phyloP scores from a whole-genome alignment of 768 basidiomycete genomes.

The Rhizopogon vinicolor region DNA sequence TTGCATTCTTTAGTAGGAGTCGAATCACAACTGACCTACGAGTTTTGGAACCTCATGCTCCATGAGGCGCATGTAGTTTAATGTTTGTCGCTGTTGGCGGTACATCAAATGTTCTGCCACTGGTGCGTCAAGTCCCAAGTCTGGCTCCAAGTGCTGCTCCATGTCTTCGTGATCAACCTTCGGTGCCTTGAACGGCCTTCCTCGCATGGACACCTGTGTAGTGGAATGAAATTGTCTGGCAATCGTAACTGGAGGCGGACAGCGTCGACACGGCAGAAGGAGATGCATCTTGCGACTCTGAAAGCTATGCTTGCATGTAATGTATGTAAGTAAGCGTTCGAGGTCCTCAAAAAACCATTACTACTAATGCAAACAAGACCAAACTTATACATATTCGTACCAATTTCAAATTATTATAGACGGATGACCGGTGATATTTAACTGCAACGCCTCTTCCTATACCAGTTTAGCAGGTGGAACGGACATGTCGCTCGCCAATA shows the following conservation, averaged over 20 bases:
- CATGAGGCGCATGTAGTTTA: conserved; percentile 80
- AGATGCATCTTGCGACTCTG: conserved; percentile 15
- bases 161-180: conserved; percentile 35
- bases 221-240: conserved; percentile 23
- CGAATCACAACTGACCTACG: conserved; percentile 50
- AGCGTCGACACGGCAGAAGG: conserved; percentile 13
- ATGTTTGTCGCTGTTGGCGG: conserved; percentile 64
- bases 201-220: conserved; percentile 10
- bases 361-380: conserved; percentile 16
- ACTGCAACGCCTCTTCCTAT: no score
- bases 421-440: no score
- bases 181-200: conserved; percentile 22
- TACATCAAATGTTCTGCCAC: conserved; percentile 69
- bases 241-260: conserved; percentile 5
- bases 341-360: no score
- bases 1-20: conserved; percentile 1
- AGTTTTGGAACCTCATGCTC: conserved; percentile 88
- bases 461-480: no score
- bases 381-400: conserved; percentile 10
- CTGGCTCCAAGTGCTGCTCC: conserved; percentile 29
- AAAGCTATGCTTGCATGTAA: neutral
- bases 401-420: no score
- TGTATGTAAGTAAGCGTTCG: no score
- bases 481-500: no score
- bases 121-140: conserved; percentile 53